These are phyloP conservation scores for Camelina sativa DNA, from an alignment of 345 rosid species.

Conservation along the genomic window DNA sequence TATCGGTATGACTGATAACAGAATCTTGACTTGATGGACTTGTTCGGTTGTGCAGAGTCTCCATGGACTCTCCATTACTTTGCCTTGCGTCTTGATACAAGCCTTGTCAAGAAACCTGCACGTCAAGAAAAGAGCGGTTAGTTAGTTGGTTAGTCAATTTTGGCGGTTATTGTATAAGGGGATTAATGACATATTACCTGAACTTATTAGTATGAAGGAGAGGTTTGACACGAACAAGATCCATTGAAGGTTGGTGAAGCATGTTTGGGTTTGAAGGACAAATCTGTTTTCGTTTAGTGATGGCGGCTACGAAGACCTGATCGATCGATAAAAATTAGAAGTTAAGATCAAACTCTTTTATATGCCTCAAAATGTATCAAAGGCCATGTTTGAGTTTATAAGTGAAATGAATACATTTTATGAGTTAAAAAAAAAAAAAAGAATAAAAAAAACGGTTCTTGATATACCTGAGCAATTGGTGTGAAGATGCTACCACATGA, in stretches of 20 bases:
- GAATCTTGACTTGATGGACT: slow-evolving; percentile 69
- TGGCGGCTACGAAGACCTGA: slow-evolving; percentile 88
- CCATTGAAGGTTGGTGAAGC: slow-evolving; percentile 58
- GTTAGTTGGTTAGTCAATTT: slow-evolving; percentile 3
- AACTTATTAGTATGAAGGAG: slow-evolving; percentile 64
- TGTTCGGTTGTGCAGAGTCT: slow-evolving; percentile 74
- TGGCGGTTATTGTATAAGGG: slow-evolving; percentile 8
- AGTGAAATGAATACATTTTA: too few species aligned
- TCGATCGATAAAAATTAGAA: slow-evolving; percentile 4
- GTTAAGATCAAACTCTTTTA: slow-evolving; percentile 20
- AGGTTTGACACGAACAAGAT: slow-evolving; percentile 32
- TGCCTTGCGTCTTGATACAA: slow-evolving; percentile 69
- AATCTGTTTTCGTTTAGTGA: slow-evolving; percentile 68
- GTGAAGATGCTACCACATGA: slow-evolving; percentile 84
- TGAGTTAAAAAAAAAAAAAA: too few species aligned
- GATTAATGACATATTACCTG: slow-evolving; percentile 48
- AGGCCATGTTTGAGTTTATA: background rate
- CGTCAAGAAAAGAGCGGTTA: background rate
- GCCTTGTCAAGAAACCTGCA: slow-evolving; percentile 92
- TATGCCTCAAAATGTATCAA: slow-evolving; percentile 8
- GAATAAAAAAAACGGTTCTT: background rate
- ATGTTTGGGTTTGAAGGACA: slow-evolving; percentile 64
- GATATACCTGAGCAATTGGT: slow-evolving; percentile 78
- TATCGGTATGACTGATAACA: slow-evolving; percentile 58
- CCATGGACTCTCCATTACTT: slow-evolving; percentile 78